Conservation (phyloP, 345 rosid genomes). For the Salix brachista region DNA sequence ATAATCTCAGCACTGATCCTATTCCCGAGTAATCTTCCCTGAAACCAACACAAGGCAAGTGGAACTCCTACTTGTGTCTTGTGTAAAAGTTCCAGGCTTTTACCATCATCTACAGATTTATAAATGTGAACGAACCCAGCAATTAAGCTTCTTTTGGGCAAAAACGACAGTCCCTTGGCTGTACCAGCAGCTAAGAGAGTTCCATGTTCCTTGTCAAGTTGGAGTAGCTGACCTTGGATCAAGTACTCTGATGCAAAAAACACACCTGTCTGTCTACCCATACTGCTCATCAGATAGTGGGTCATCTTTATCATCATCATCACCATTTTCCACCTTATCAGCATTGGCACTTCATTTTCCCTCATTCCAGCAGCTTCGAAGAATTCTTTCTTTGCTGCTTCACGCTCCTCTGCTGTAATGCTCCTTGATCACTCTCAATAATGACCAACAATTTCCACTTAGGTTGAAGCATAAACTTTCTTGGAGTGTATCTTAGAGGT, state of each 20-base stretch:
- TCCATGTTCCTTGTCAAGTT: constrained; percentile 92
- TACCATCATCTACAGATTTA: constrained; percentile 20
- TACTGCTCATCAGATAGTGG: constrained; percentile 85
- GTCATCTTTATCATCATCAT: constrained; percentile 62
- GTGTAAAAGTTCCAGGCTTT: constrained; percentile 75
- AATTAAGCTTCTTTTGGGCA: constrained; percentile 59
- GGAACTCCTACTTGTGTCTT: constrained; percentile 96
- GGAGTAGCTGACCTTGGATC: constrained; percentile 76
- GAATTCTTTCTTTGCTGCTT: constrained; percentile 82
- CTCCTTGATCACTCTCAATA: constrained; percentile 94
- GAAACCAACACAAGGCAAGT: constrained; percentile 79
- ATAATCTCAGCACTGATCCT: no score
- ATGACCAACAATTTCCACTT: constrained; percentile 72
- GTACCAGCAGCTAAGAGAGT: constrained; percentile 89
- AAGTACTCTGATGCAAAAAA: constrained; percentile 82
- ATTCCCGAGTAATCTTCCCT: constrained; percentile 45
- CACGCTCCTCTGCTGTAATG: constrained; percentile 94
- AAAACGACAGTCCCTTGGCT: constrained; percentile 82
- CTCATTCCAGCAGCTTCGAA: constrained; percentile 80
- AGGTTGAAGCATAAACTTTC: constrained; percentile 83
- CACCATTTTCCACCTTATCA: constrained; percentile 74
- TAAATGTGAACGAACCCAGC: constrained; percentile 82
- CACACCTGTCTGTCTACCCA: constrained; percentile 39
- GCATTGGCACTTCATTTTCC: constrained; percentile 52
- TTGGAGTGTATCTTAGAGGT: constrained; percentile 42